These are phyloP conservation scores for Somion occarium DNA, from an alignment of 1,284 basidiomycete species.

Conservation along the genomic window DNA sequence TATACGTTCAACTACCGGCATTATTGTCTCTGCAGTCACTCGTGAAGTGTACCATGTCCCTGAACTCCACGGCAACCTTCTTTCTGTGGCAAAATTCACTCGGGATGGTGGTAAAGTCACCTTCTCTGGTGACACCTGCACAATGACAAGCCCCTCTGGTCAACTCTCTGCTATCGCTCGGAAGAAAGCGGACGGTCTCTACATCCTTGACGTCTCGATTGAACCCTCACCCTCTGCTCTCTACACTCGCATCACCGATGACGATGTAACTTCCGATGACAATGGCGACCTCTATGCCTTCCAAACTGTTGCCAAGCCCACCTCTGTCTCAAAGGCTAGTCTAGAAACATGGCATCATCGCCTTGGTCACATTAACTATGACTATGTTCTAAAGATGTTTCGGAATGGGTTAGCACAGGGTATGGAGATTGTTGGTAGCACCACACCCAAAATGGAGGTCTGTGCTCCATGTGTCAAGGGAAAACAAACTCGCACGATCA, in stretches of 20 bases:
- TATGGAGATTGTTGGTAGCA: slow-evolving; percentile 10
- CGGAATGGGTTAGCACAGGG: slow-evolving; percentile 13
- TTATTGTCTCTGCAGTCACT: background rate
- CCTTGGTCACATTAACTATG: slow-evolving; percentile 19
- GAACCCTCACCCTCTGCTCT: slow-evolving; percentile 2
- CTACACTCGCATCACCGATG: background rate
- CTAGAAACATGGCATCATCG: slow-evolving; percentile 23
- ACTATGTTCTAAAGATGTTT: slow-evolving; percentile 13
- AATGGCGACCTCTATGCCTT: too few relatives aligned
- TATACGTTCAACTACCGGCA: background rate
- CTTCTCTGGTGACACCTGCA: slow-evolving; percentile 6
- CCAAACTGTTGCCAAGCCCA: slow-evolving; percentile 2
- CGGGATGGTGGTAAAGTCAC: background rate
- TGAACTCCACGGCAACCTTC: slow-evolving; percentile 18
- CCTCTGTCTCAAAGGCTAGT: slow-evolving; percentile 9
- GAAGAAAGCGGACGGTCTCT: slow-evolving; percentile 10
- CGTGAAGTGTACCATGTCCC: slow-evolving; percentile 19
- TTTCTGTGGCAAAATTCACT: slow-evolving; percentile 17
- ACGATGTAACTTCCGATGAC: too few relatives aligned
- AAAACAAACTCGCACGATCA: slow-evolving; percentile 15
- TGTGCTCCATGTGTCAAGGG: slow-evolving; percentile 13
- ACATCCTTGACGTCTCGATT: slow-evolving; percentile 7
- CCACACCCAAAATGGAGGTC: background rate
- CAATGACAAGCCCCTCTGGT: slow-evolving; percentile 5
- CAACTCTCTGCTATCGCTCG: slow-evolving; percentile 1